Evolutionary conservation across 331 rosid genomes (phyloP).

Genomic region (Telfairia occidentalis): DNA sequence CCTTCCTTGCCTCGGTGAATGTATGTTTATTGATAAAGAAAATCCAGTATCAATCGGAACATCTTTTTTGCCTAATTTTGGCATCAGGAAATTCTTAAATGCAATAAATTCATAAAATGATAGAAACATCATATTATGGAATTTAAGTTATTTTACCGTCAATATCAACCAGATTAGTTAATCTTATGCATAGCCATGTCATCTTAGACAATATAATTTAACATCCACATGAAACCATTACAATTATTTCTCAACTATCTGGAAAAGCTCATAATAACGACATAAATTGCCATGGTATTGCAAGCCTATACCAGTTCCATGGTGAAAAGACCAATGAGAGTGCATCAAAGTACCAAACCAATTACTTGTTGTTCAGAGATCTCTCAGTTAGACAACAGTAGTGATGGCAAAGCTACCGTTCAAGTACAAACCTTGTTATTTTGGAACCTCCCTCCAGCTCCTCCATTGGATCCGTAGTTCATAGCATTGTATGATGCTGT

Average conservation of each 20-base stretch:
- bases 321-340: not conserved
- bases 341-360: not conserved
- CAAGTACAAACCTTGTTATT: conserved; percentile 58
- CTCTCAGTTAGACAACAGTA: not conserved
- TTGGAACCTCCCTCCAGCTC: conserved; percentile 64
- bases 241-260: not conserved
- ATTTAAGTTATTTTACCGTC: not conserved
- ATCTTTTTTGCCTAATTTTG: not conserved
- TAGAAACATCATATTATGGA: not conserved
- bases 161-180: not conserved
- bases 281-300: not conserved
- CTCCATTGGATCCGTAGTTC: conserved; percentile 64
- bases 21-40: not conserved
- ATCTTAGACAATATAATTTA: not conserved
- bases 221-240: not conserved
- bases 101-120: not conserved
- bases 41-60: not conserved
- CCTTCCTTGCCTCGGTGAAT: not conserved
- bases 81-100: not conserved
- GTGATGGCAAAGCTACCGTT: conserved; percentile 13
- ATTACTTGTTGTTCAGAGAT: not conserved
- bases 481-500: conserved; percentile 50
- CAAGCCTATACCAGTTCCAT: not conserved
- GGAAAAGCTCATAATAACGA: not conserved
- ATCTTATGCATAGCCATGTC: not conserved